Conservation (phyloP, 1,284 basidiomycete species). For the Grifola frondosa region DNA sequence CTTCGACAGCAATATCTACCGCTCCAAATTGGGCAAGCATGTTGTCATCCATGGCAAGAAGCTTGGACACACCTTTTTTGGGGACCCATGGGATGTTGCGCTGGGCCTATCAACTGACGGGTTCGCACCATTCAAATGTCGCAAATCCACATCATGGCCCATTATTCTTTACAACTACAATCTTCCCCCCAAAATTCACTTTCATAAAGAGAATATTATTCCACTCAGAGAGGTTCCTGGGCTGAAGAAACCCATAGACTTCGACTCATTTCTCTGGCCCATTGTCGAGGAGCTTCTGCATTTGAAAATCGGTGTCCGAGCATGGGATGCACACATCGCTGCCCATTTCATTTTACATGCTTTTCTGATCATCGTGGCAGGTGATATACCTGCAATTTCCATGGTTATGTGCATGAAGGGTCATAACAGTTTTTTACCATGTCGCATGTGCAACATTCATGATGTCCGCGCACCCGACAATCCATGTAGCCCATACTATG, state of each 20-base stretch:
- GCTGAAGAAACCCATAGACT: constrained; percentile 40
- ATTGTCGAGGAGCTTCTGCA: constrained; percentile 36
- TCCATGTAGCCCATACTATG: constrained; percentile 32
- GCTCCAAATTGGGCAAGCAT: background rate
- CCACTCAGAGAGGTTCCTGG: constrained; percentile 42
- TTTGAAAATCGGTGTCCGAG: constrained; percentile 34
- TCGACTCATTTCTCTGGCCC: constrained; percentile 43
- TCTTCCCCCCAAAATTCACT: constrained; percentile 35
- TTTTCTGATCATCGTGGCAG: constrained; percentile 39
- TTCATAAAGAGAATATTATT: constrained; percentile 33
- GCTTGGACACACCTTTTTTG: constrained; percentile 22
- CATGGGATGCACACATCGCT: constrained; percentile 30
- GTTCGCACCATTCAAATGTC: constrained; percentile 38
- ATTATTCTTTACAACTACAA: constrained; percentile 41
- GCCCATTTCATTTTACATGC: constrained; percentile 35
- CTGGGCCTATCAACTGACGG: constrained; percentile 35
- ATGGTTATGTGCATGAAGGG: constrained; percentile 40
- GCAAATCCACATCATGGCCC: constrained; percentile 41
- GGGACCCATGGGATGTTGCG: constrained; percentile 28
- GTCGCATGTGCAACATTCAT: constrained; percentile 42
- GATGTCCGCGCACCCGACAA: constrained; percentile 31
- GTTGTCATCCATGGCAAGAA: constrained; percentile 13
- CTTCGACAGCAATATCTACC: constrained; percentile 20
- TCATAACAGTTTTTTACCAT: constrained; percentile 42
- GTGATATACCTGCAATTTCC: constrained; percentile 40